phyloP scores from a whole-genome alignment of 352 stramenopile species.

The Globisporangium lucens region DNA sequence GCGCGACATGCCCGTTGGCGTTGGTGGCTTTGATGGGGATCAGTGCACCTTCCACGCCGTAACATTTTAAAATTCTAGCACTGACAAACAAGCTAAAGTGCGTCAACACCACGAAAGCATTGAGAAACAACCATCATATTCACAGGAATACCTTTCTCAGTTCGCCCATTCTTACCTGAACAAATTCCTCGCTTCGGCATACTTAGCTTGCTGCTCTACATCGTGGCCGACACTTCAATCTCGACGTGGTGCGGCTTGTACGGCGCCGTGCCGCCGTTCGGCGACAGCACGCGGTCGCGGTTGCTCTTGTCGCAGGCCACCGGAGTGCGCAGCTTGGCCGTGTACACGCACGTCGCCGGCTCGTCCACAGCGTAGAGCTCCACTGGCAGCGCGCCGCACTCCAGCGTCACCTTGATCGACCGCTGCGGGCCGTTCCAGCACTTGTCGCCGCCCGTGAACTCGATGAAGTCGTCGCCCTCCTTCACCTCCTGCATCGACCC shows the following conservation, averaged over 20 bases:
- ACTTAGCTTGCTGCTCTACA: conserved; percentile 20
- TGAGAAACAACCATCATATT: not conserved
- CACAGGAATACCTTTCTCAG: not conserved
- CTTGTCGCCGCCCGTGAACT: conserved; percentile 65
- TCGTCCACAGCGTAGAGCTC: conserved; percentile 77
- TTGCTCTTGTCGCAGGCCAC: conserved; percentile 54
- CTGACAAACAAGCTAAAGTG: not conserved
- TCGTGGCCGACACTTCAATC: conserved; percentile 49
- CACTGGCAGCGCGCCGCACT: conserved; percentile 61
- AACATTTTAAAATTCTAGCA: not conserved
- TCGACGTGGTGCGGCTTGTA: conserved; percentile 58
- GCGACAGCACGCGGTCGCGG: conserved; percentile 34
- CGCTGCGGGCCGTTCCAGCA: conserved; percentile 89
- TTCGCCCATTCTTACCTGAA: not conserved
- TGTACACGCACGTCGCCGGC: conserved; percentile 85
- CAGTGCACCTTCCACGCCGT: not conserved
- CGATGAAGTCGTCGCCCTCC: conserved; percentile 20
- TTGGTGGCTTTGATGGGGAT: not conserved
- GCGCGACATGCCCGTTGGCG: not conserved
- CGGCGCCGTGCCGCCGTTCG: conserved; percentile 19
- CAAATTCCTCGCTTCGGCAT: not conserved
- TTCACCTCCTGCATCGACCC: conserved; percentile 56
- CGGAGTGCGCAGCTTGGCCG: conserved; percentile 73
- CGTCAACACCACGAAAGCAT: not conserved
- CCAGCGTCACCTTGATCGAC: conserved; percentile 71